Conservation (phyloP, 352 stramenopile genomes). For the Globisporangium paroecandrum region DNA sequence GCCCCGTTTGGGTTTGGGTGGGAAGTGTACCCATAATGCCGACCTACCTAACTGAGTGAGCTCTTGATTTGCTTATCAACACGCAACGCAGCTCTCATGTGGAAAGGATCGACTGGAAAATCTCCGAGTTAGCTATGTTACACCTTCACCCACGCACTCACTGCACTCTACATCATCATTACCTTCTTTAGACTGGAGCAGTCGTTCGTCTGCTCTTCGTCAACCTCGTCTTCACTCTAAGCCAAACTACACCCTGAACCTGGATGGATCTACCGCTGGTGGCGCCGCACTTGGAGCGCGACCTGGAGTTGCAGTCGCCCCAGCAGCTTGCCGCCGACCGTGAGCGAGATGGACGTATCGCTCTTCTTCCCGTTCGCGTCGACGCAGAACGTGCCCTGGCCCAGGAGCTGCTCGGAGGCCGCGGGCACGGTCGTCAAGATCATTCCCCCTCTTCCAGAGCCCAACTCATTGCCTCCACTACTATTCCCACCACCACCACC, state of each 20-base stretch:
- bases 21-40: not conserved
- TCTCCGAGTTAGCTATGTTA: slow-evolving; percentile 1
- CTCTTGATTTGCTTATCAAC: too few relatives aligned
- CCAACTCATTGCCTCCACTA: not conserved
- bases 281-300: slow-evolving; percentile 37
- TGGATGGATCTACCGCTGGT: not conserved
- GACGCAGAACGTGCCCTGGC: slow-evolving; percentile 66
- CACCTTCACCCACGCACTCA: not conserved
- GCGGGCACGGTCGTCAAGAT: slow-evolving; percentile 7
- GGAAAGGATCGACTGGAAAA: not conserved
- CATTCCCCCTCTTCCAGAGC: not conserved
- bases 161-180: not conserved
- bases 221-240: not conserved
- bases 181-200: too few relatives aligned
- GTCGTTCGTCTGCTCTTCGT: too few relatives aligned
- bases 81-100: not conserved
- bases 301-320: slow-evolving; percentile 57
- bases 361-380: slow-evolving; percentile 43
- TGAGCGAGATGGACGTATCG: slow-evolving; percentile 56
- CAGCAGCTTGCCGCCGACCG: slow-evolving; percentile 56
- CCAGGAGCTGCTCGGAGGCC: slow-evolving; percentile 45
- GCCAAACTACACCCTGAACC: too few relatives aligned
- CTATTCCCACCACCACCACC: not conserved
- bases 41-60: not conserved
- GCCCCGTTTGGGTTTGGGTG: not conserved